Evolutionary conservation across 495 filamentous ascomycete genomes (phyloP), one percentile per base, ranked within the genome.

Genomic region (Penicillium egyptiacum): DNA sequence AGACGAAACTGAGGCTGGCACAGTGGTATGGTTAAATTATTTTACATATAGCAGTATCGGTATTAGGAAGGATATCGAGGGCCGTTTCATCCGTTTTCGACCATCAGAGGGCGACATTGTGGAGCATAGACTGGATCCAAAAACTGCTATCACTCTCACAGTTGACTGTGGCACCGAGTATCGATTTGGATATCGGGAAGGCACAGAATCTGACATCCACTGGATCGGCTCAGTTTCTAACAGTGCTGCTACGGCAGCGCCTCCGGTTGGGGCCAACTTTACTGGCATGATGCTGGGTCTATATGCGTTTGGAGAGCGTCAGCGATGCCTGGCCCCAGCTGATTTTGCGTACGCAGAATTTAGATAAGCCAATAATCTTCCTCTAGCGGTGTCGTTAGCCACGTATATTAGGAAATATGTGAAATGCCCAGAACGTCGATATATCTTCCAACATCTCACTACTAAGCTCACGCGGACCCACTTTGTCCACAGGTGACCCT

Each of bases 201-300:
- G 53, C 6, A 46, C 30, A 5, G 22, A 55, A 39, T 16, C 51
- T 10, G 58, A 66, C 0, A 20, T 64, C 3, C 49, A 56, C 6
- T 72, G 70, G 70, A 49, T 74, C 31, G 70, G 67, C 0, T 54
- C 55, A 12, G 61, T 73, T 12, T 35, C 52, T 1, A 75, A 73
- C 41, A 14, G 45, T 6, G 53, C 47, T n/a, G 63, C 75, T 44
- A 69, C 68, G 0, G 55, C 59, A 31, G 56, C 65, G 19, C 70
- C 76, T 7, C 63, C 70, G 1, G 63, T 77, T 2, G 75, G 76
- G 0, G 69, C 66, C 0, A 51, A 61, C 2, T 78, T 79, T 49
- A 73, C 70, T 17, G 75, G 75, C 10, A 69, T 75, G 66, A 75
- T 78, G 75, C 54, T 77, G 33, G 75, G 77, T 1, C 11, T 78